Percentiles rank a stretch among this genome's conserved stretches.
These are phyloP conservation scores for Apium graveolens DNA, from an alignment of 129 eudicot genomes.

Conservation along the genomic window DNA sequence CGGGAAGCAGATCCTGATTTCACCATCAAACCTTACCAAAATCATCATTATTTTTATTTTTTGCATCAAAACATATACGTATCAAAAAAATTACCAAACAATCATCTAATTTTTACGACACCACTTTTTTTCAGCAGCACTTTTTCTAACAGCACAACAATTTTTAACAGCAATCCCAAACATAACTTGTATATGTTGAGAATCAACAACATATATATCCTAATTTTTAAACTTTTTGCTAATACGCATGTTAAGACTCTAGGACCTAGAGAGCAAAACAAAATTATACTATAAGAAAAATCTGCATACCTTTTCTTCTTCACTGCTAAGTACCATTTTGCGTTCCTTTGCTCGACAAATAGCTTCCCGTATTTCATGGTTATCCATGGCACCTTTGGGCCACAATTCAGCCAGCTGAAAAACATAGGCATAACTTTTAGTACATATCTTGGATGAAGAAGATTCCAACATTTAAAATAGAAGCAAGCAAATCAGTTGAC, in stretches of 20 bases:
- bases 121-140: no score
- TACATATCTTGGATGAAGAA: background rate
- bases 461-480: no score
- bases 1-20: no score
- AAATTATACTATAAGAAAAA: background rate
- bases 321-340: background rate
- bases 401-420: constrained; percentile 7
- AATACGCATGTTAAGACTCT: background rate
- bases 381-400: constrained; percentile 5
- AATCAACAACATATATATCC: no score
- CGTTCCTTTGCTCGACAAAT: constrained; percentile 13
- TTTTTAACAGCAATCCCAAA: no score
- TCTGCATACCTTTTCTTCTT: background rate
- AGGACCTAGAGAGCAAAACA: background rate
- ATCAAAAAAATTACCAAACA: no score
- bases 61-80: no score
- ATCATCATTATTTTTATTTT: no score
- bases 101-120: no score
- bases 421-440: background rate
- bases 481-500: background rate
- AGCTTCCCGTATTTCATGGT: background rate
- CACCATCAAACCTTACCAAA: no score
- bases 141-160: no score
- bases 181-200: no score
- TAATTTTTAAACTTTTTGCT: background rate